A percentile compares a stretch with the other conserved stretches of the same genome.
phyloP scores from a whole-genome alignment of 176 grass and related monocot genomes.

The Alloteropsis semialata region DNA sequence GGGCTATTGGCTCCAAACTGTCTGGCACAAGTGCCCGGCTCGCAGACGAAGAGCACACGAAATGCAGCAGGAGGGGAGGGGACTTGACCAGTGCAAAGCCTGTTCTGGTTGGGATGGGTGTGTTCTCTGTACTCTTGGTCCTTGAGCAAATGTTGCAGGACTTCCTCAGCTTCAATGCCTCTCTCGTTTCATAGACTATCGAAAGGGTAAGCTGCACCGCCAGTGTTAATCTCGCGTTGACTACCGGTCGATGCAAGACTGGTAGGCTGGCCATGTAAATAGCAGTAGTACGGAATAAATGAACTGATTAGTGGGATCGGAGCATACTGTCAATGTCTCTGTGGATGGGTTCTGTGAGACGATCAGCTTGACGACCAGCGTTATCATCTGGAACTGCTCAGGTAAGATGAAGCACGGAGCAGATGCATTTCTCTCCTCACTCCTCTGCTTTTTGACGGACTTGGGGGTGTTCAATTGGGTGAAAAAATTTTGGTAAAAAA shows the following conservation, averaged over 20 bases:
- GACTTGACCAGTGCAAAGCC: slow-evolving; percentile 44
- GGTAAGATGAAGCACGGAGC: too few relatives aligned
- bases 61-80: neutral
- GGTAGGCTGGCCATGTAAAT: neutral
- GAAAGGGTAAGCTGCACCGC: neutral
- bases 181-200: slow-evolving; percentile 33
- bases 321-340: too few relatives aligned
- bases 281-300: neutral
- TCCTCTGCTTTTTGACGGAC: too few relatives aligned
- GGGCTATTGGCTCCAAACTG: slow-evolving; percentile 44
- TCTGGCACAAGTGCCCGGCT: neutral
- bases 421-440: too few relatives aligned
- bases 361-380: too few relatives aligned
- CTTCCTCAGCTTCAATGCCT: slow-evolving; percentile 29
- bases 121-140: slow-evolving; percentile 52
- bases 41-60: slow-evolving; percentile 4
- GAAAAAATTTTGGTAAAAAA: too few relatives aligned
- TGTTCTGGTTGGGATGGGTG: slow-evolving; percentile 62
- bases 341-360: too few relatives aligned
- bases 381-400: too few relatives aligned
- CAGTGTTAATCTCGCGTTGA: neutral
- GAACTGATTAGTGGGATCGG: neutral
- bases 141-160: slow-evolving; percentile 59
- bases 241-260: neutral
- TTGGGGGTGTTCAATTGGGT: too few relatives aligned